phyloP scores from a whole-genome alignment of 306 rosid species.

The Sicyos edulis region DNA sequence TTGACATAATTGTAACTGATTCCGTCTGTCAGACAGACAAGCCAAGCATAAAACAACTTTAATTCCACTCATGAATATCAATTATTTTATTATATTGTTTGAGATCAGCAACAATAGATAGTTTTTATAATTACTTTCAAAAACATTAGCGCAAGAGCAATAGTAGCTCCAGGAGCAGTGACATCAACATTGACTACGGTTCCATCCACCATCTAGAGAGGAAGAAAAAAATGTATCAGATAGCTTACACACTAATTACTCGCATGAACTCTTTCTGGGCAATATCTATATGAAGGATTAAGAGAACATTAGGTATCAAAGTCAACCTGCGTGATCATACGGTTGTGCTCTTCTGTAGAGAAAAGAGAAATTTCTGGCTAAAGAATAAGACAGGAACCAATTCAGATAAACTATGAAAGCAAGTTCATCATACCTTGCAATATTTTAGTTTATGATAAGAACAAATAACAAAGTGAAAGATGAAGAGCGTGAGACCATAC shows the following conservation, averaged over 20 bases:
- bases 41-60: conserved; percentile 26
- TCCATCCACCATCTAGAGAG: conserved; percentile 80
- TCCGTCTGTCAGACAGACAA: conserved; percentile 60
- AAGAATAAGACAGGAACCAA: conserved; percentile 9
- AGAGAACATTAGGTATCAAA: not conserved
- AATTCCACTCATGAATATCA: not conserved
- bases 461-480: conserved; percentile 1
- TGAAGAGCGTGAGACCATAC: conserved; percentile 37
- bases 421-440: not conserved
- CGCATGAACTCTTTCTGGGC: conserved; percentile 13
- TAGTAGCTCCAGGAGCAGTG: conserved; percentile 92
- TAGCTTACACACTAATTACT: not conserved
- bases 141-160: conserved; percentile 92
- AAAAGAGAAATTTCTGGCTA: conserved; percentile 63
- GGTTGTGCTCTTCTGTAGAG: conserved; percentile 55
- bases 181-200: conserved; percentile 75
- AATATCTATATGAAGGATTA: conserved; percentile 8
- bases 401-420: conserved; percentile 12
- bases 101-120: conserved; percentile 27
- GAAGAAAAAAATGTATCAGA: conserved; percentile 9
- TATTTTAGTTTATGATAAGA: not conserved
- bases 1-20: conserved; percentile 74
- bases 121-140: conserved; percentile 52
- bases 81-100: conserved; percentile 4
- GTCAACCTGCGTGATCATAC: conserved; percentile 64